Conservation (phyloP, 2,329 filamentous ascomycete genomes). For the Colletotrichum sp. region DNA sequence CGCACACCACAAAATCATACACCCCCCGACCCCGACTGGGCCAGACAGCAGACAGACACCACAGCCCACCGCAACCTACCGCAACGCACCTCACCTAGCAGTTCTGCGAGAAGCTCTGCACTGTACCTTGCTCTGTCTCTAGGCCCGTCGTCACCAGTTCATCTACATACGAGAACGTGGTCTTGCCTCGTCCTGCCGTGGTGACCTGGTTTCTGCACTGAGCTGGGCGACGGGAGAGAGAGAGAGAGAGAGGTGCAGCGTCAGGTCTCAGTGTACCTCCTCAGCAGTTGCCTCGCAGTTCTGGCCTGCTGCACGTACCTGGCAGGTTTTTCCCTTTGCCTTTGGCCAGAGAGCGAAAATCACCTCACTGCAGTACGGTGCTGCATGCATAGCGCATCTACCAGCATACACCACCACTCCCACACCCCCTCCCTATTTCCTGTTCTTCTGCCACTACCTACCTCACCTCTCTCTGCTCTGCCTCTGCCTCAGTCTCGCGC, state of each 20-base stretch:
- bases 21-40: not conserved
- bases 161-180: not conserved
- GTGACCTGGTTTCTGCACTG: not conserved
- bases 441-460: not conserved
- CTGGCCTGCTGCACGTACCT: not conserved
- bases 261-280: not conserved
- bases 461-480: conserved; percentile 13
- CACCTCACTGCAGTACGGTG: conserved; percentile 17
- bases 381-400: conserved; percentile 20
- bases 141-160: conserved; percentile 17
- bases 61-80: not conserved
- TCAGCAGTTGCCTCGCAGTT: not conserved
- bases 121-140: conserved; percentile 2
- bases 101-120: not conserved
- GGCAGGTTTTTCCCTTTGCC: conserved; percentile 22
- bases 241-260: not conserved
- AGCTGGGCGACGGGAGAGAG: not conserved
- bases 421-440: conserved; percentile 16
- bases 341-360: conserved; percentile 10
- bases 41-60: not conserved
- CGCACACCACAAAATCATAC: not conserved
- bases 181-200: conserved; percentile 1
- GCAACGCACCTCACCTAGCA: not conserved
- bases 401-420: conserved; percentile 12
- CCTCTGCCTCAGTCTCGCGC: conserved; percentile 11